These are phyloP conservation scores for Erodium texanum DNA, from an alignment of 441 rosid genomes.

Conservation along the genomic window DNA sequence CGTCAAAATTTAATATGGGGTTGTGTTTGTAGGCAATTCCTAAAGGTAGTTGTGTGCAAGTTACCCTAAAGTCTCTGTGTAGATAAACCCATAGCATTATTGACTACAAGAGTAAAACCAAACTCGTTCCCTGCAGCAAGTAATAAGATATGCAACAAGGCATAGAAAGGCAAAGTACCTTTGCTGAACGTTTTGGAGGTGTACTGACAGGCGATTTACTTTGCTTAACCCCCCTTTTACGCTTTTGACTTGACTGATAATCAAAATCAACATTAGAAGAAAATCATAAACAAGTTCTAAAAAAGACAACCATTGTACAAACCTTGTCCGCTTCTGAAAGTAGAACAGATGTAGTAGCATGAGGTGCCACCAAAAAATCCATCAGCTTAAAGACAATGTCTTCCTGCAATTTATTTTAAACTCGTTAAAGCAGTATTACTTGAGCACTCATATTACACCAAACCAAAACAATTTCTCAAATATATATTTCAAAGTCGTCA, in stretches of 20 bases:
- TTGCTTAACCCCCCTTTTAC: conserved; percentile 51
- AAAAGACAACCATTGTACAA: conserved; percentile 2
- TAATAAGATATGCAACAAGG: neutral
- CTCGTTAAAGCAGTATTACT: neutral
- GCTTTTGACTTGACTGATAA: conserved; percentile 57
- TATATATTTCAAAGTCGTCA: neutral
- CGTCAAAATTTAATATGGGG: too few relatives aligned
- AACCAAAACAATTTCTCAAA: conserved; percentile 3
- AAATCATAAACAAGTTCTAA: neutral
- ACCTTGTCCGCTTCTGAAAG: conserved; percentile 73
- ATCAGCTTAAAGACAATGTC: conserved; percentile 59
- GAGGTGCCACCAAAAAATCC: conserved; percentile 82
- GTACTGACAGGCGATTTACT: conserved; percentile 39
- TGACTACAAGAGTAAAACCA: neutral
- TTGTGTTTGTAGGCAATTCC: too few relatives aligned
- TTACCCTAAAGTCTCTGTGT: neutral
- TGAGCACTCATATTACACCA: neutral
- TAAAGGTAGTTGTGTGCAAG: too few relatives aligned
- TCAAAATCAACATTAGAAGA: conserved; percentile 11
- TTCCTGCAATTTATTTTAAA: conserved; percentile 45
- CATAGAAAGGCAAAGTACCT: conserved; percentile 32
- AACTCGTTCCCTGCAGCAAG: neutral
- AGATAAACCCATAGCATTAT: neutral
- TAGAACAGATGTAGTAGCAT: conserved; percentile 45
- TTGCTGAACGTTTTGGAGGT: conserved; percentile 43